These are phyloP conservation scores for Maudiozyma humilis DNA, from an alignment of 1,139 yeast species.

Conservation along the genomic window DNA sequence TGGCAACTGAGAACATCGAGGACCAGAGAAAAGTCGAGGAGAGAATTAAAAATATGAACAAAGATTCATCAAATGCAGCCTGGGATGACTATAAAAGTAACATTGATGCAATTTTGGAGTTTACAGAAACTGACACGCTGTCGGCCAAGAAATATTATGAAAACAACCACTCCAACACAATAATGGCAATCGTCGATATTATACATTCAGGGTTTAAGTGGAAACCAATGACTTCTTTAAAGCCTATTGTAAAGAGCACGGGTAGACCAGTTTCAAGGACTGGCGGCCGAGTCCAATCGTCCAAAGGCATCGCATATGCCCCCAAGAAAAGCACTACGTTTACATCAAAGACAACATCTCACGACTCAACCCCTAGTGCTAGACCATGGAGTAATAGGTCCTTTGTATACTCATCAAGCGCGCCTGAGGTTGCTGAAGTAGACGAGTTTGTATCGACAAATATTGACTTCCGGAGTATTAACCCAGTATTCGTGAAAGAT, in stretches of 20 bases:
- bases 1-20: slow-evolving; percentile 12
- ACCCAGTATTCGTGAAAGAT: slow-evolving; percentile 32
- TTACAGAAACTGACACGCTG: slow-evolving; percentile 14
- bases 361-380: not conserved
- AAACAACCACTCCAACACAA: slow-evolving; percentile 12
- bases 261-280: not conserved
- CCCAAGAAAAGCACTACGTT: not conserved
- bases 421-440: slow-evolving; percentile 13
- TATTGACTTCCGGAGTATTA: slow-evolving; percentile 15
- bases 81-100: slow-evolving; percentile 10
- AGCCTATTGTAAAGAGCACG: not conserved
- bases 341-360: not conserved
- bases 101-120: slow-evolving; percentile 13
- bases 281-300: slow-evolving; percentile 10
- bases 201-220: slow-evolving; percentile 8
- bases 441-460: slow-evolving; percentile 14
- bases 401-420: slow-evolving; percentile 7
- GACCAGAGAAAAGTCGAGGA: slow-evolving; percentile 8
- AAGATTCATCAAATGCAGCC: not conserved
- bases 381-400: not conserved
- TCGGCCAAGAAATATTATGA: slow-evolving; percentile 18
- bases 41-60: not conserved
- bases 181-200: slow-evolving; percentile 18
- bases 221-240: slow-evolving; percentile 5
- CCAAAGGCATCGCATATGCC: slow-evolving; percentile 7